A percentile compares a stretch with the other conserved stretches of the same genome.
phyloP scores from a whole-genome alignment of 371 early-diverging fungal genomes.

The Rhizopus microsporus region DNA sequence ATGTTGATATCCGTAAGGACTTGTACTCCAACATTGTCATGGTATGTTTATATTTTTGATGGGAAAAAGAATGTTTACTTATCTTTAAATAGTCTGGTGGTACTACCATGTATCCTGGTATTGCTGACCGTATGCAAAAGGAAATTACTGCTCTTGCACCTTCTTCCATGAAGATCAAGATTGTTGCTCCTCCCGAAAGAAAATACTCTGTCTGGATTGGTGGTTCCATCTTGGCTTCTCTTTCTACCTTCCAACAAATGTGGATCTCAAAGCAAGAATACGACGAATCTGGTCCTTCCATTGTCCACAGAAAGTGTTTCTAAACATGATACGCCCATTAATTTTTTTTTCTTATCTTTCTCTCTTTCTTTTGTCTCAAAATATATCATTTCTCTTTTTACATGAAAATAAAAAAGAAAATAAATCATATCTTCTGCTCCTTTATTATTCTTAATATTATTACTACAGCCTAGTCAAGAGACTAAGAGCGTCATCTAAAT shows the following conservation, averaged over 20 bases:
- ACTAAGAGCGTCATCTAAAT: constrained; percentile 47
- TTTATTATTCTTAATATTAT: background rate
- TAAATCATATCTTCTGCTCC: background rate
- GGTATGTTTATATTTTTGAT: constrained; percentile 26
- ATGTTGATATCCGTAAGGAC: constrained; percentile 98
- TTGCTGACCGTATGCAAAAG: constrained; percentile 97
- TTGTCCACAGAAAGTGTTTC: constrained; percentile 99
- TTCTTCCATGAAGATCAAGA: constrained; percentile 99
- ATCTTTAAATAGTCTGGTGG: constrained; percentile 60
- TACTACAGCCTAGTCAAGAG: constrained; percentile 39
- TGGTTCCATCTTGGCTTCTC: constrained; percentile 99
- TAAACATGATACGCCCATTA: constrained; percentile 51
- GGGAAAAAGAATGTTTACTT: constrained; percentile 17
- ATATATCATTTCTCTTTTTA: constrained; percentile 9
- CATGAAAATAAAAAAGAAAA: constrained; percentile 2
- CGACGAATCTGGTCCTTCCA: constrained; percentile 97
- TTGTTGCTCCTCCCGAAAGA: constrained; percentile 99
- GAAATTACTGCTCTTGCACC: constrained; percentile 99
- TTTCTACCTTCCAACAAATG: constrained; percentile 99
- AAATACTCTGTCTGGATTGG: constrained; percentile 99
- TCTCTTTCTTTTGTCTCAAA: constrained; percentile 2
- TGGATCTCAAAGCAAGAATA: constrained; percentile 98
- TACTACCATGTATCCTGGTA: constrained; percentile 95
- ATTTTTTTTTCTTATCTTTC: background rate
- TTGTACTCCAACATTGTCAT: constrained; percentile 96